A percentile compares a stretch with the other conserved stretches of the same genome.
Conservation (phyloP, 148 eudicot species). For the Vaccinium myrtillus region DNA sequence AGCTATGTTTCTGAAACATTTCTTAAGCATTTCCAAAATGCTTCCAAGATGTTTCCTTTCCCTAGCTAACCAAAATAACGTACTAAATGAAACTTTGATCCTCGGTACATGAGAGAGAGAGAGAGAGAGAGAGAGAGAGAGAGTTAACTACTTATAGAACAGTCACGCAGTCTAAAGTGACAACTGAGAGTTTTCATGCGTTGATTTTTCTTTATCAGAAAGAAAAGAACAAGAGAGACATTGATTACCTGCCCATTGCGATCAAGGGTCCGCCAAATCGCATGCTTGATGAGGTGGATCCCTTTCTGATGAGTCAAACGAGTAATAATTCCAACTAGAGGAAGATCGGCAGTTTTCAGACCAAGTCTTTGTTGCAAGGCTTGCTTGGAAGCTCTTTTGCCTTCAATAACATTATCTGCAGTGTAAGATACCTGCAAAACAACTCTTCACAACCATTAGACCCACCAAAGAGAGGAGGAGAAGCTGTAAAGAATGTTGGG, state of each 20-base stretch:
- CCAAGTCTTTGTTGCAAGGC: conserved; percentile 82
- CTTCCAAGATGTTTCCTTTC: background rate
- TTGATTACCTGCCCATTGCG: conserved; percentile 80
- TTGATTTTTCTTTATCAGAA: background rate
- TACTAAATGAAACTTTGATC: background rate
- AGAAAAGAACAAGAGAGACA: background rate
- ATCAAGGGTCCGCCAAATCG: conserved; percentile 87
- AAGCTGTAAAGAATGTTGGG: background rate
- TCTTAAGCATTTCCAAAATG: background rate
- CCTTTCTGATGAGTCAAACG: conserved; percentile 99
- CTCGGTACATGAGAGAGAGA: background rate
- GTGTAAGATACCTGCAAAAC: conserved; percentile 69
- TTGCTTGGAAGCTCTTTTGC: conserved; percentile 91
- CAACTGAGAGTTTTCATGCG: background rate
- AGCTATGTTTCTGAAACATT: background rate
- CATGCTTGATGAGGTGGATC: conserved; percentile 94
- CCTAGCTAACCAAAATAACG: background rate
- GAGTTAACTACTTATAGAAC: background rate
- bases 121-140: background rate
- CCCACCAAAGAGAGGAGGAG: background rate
- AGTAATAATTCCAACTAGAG: conserved; percentile 78
- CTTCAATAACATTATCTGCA: conserved; percentile 83
- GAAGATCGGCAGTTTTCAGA: conserved; percentile 67
- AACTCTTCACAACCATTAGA: background rate
- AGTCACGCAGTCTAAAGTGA: background rate